Conservation (phyloP, 2,329 filamentous ascomycete genomes). For the Fusarium praegraminearum region DNA sequence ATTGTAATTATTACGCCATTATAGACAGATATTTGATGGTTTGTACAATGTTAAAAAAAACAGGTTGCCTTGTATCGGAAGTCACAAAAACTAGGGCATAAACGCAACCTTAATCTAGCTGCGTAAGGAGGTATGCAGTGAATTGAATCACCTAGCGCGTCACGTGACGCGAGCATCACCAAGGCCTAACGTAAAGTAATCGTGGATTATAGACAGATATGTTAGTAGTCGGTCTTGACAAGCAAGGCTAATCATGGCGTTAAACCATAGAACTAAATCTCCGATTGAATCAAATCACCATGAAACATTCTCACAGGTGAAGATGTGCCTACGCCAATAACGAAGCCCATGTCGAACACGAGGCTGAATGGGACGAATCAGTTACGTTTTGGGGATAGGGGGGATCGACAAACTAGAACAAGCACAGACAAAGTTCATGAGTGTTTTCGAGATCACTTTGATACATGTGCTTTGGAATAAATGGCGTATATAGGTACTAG, state of each 20-base stretch:
- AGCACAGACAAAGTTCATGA: slow-evolving; percentile 31
- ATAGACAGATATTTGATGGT: neutral
- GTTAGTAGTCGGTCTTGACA: neutral
- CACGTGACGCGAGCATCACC: too few relatives aligned
- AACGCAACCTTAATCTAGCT: too few relatives aligned
- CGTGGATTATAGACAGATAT: neutral
- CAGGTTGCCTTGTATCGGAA: too few relatives aligned
- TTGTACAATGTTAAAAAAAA: too few relatives aligned
- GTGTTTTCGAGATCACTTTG: neutral
- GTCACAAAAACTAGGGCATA: too few relatives aligned
- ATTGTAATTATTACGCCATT: slow-evolving; percentile 7
- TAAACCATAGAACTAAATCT: neutral
- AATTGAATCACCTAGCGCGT: too few relatives aligned
- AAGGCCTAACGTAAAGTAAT: too few relatives aligned
- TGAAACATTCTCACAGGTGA: neutral
- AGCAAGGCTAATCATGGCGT: slow-evolving; percentile 16
- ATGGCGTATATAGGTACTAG: neutral
- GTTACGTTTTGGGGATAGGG: neutral
- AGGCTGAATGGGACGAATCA: slow-evolving; percentile 24
- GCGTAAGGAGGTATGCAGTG: too few relatives aligned
- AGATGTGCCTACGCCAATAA: slow-evolving; percentile 23
- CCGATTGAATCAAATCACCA: neutral
- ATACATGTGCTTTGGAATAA: neutral
- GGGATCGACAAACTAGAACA: slow-evolving; percentile 28
- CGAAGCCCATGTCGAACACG: slow-evolving; percentile 22